Percentiles rank a stretch among this genome's conserved stretches.
Conservation (phyloP, 2,329 filamentous ascomycete genomes). For the Xylaria sp. region DNA sequence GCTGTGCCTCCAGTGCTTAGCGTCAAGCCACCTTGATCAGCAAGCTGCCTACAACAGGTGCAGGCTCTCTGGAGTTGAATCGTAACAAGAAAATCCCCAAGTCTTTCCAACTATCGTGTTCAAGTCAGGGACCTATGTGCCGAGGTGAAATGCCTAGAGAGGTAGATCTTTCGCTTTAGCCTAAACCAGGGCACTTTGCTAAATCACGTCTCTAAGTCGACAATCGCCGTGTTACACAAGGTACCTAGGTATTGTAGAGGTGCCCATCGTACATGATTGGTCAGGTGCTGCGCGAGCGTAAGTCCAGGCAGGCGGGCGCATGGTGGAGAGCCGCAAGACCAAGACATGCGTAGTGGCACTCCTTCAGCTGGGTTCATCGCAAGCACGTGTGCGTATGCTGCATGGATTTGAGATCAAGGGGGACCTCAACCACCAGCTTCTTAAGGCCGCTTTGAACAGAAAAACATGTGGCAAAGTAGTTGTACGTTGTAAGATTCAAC, state of each 20-base stretch:
- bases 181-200: constrained; percentile 5
- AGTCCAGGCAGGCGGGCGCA: not conserved
- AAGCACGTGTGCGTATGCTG: not conserved
- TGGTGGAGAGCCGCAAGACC: not conserved
- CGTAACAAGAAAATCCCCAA: too few relatives aligned
- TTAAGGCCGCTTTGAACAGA: not conserved
- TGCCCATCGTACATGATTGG: constrained; percentile 16
- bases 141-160: not conserved
- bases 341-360: not conserved
- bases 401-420: too few relatives aligned
- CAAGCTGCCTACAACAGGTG: not conserved
- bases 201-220: constrained; percentile 3
- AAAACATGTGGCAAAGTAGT: too few relatives aligned
- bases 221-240: constrained; percentile 3
- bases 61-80: too few relatives aligned
- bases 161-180: constrained; percentile 4
- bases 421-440: not conserved
- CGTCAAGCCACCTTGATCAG: not conserved
- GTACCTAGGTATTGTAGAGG: too few relatives aligned
- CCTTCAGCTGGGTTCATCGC: not conserved
- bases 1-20: not conserved
- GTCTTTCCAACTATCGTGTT: not conserved
- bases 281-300: not conserved
- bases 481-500: not conserved
- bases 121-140: not conserved